phyloP scores from a whole-genome alignment of 208 protist genomes.

The Strigomonas galati region DNA sequence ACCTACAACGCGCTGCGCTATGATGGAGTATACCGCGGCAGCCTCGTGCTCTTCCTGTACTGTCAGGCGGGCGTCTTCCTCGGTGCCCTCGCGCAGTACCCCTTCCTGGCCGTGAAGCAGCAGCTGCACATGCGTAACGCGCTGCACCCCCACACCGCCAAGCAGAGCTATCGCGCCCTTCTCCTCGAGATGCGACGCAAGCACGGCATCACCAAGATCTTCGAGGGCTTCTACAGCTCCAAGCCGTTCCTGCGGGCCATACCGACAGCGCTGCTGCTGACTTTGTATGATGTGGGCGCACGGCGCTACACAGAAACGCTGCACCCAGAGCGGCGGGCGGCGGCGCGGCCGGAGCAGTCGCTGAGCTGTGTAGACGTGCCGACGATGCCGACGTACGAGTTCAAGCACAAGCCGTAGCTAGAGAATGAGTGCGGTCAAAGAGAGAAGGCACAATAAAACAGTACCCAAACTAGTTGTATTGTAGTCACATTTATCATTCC shows the following conservation, averaged over 20 bases:
- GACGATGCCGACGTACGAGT: constrained; percentile 41
- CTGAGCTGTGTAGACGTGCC: constrained; percentile 19
- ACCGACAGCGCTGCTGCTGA: constrained; percentile 64
- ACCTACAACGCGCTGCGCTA: constrained; percentile 75
- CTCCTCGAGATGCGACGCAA: constrained; percentile 50
- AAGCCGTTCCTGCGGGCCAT: constrained; percentile 67
- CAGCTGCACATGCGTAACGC: constrained; percentile 57
- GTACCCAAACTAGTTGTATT: not conserved
- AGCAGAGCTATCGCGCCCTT: constrained; percentile 53
- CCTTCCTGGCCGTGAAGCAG: constrained; percentile 56
- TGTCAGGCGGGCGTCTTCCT: constrained; percentile 57
- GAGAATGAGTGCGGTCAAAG: not conserved
- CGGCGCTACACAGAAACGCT: constrained; percentile 68
- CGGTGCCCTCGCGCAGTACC: constrained; percentile 57
- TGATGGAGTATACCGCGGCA: constrained; percentile 63
- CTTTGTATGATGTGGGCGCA: constrained; percentile 49
- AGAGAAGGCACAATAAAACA: not conserved
- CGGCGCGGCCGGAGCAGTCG: constrained; percentile 40
- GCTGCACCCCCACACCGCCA: constrained; percentile 35
- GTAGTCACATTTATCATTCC: not conserved
- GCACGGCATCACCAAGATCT: constrained; percentile 77
- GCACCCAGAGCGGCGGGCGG: constrained; percentile 38
- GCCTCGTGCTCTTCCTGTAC: constrained; percentile 65
- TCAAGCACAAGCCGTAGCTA: constrained; percentile 1
- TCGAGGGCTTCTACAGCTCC: constrained; percentile 76